Conservation (phyloP, 208 protist genomes). For the Herpetomonas samuelpessoai region DNA sequence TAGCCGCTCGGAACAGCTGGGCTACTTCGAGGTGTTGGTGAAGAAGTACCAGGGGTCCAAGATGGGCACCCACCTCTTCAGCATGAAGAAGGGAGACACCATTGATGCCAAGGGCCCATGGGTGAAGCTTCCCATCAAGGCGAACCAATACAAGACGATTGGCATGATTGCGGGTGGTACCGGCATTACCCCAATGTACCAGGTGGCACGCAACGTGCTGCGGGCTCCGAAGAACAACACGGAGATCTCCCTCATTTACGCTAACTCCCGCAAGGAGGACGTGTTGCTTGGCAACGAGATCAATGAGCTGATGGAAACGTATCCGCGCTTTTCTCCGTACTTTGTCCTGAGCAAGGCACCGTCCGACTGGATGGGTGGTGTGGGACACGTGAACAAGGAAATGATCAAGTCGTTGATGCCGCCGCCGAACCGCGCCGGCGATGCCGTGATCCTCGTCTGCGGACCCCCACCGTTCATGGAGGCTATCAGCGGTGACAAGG, state of each 20-base stretch:
- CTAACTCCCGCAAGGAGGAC: conserved; percentile 87
- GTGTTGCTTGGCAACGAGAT: conserved; percentile 90
- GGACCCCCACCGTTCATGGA: conserved; percentile 80
- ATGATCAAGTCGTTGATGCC: conserved; percentile 71
- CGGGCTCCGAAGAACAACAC: conserved; percentile 72
- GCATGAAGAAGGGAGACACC: conserved; percentile 70
- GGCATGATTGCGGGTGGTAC: conserved; percentile 80
- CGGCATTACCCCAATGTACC: conserved; percentile 92
- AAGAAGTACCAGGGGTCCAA: conserved; percentile 92
- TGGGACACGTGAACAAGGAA: conserved; percentile 51
- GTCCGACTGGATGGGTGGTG: conserved; percentile 46
- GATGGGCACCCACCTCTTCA: conserved; percentile 85
- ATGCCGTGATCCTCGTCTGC: conserved; percentile 55
- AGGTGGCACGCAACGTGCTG: conserved; percentile 86
- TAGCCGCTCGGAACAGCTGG: conserved; percentile 78
- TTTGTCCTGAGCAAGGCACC: conserved; percentile 64
- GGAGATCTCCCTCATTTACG: conserved; percentile 81
- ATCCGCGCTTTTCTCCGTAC: conserved; percentile 55
- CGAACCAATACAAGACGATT: conserved; percentile 22
- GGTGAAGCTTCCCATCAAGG: conserved; percentile 83
- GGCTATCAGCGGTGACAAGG: conserved; percentile 70
- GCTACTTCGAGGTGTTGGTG: conserved; percentile 91
- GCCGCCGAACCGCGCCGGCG: conserved; percentile 20
- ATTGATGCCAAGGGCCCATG: conserved; percentile 88
- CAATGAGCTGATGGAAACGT: conserved; percentile 51